These are phyloP conservation scores for Pochonia chlamydosporia DNA, from an alignment of 2,329 filamentous ascomycete genomes.

Conservation along the genomic window DNA sequence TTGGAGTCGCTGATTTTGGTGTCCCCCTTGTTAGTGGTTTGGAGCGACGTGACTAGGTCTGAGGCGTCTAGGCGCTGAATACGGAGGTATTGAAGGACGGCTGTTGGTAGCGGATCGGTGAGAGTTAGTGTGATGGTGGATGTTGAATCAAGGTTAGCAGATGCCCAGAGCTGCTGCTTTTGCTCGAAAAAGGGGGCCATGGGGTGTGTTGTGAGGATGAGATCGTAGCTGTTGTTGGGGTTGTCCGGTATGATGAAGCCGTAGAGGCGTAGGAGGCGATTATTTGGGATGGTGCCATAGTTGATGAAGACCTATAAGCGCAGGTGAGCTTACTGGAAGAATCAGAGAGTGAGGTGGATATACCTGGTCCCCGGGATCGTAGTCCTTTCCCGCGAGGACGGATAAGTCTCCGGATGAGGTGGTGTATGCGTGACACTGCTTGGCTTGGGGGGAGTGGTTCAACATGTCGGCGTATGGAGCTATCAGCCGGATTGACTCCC, in stretches of 20 bases:
- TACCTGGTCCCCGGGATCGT: constrained; percentile 28
- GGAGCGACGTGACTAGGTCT: constrained; percentile 17
- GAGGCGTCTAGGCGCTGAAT: constrained; percentile 26
- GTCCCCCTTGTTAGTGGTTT: constrained; percentile 15
- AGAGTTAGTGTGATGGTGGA: constrained; percentile 27
- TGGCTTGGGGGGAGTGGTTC: constrained; percentile 27
- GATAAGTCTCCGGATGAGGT: constrained; percentile 23
- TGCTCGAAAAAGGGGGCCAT: constrained; percentile 25
- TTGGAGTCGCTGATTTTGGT: constrained; percentile 24
- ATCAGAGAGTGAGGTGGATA: constrained; percentile 8
- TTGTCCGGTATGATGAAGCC: constrained; percentile 29
- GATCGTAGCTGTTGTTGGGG: constrained; percentile 29
- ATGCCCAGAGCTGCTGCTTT: constrained; percentile 28
- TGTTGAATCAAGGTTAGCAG: constrained; percentile 23
- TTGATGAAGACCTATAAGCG: constrained; percentile 23
- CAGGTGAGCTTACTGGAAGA: not conserved
- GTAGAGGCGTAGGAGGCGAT: constrained; percentile 29
- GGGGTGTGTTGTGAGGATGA: constrained; percentile 27
- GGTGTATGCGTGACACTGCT: constrained; percentile 30
- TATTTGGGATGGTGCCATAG: constrained; percentile 27
- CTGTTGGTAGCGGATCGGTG: constrained; percentile 25
- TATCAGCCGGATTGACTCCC: constrained; percentile 14
- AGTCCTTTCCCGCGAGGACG: constrained; percentile 19
- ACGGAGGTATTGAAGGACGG: constrained; percentile 28
- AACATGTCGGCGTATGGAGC: constrained; percentile 31